Conservation (phyloP, 2,329 filamentous ascomycete species). For the Ascosphaera apis region DNA sequence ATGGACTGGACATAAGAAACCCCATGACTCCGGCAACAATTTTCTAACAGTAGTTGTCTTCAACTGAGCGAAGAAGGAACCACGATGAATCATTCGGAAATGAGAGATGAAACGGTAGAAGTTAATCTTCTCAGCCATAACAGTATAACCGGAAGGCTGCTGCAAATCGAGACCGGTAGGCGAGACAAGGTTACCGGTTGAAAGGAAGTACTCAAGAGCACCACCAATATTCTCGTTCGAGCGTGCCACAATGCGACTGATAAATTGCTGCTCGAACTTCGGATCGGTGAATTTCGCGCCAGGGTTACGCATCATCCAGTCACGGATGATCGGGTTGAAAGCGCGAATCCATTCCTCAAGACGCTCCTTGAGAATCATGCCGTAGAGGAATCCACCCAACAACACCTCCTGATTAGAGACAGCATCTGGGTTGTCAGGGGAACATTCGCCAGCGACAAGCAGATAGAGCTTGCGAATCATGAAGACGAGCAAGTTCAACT, state of each 20-base stretch:
- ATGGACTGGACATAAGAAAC: slow-evolving; percentile 90
- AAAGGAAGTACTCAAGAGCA: slow-evolving; percentile 81
- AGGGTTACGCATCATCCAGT: slow-evolving; percentile 30
- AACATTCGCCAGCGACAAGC: slow-evolving; percentile 75
- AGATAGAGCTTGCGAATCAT: slow-evolving; percentile 94
- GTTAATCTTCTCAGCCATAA: slow-evolving; percentile 97
- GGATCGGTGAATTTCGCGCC: slow-evolving; percentile 45
- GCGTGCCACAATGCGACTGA: slow-evolving; percentile 50
- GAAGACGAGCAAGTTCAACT: slow-evolving; percentile 81
- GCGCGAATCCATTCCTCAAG: slow-evolving; percentile 74
- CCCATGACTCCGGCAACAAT: slow-evolving; percentile 88
- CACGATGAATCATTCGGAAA: slow-evolving; percentile 97
- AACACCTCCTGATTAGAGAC: slow-evolving; percentile 91
- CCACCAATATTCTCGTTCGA: slow-evolving; percentile 77
- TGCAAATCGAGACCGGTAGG: slow-evolving; percentile 83
- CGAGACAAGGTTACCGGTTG: slow-evolving; percentile 81
- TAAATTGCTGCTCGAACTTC: slow-evolving; percentile 59
- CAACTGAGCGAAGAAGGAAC: slow-evolving; percentile 92
- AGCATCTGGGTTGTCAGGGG: slow-evolving; percentile 87
- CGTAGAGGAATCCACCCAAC: slow-evolving; percentile 79
- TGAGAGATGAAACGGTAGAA: slow-evolving; percentile 97
- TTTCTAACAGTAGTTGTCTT: slow-evolving; percentile 96
- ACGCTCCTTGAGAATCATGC: slow-evolving; percentile 85
- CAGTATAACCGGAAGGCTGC: slow-evolving; percentile 82
- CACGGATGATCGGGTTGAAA: slow-evolving; percentile 28